Percentiles rank a stretch among this genome's conserved stretches.
phyloP scores from a whole-genome alignment of 2,329 filamentous ascomycete genomes.

The Xylariaceae sp. region DNA sequence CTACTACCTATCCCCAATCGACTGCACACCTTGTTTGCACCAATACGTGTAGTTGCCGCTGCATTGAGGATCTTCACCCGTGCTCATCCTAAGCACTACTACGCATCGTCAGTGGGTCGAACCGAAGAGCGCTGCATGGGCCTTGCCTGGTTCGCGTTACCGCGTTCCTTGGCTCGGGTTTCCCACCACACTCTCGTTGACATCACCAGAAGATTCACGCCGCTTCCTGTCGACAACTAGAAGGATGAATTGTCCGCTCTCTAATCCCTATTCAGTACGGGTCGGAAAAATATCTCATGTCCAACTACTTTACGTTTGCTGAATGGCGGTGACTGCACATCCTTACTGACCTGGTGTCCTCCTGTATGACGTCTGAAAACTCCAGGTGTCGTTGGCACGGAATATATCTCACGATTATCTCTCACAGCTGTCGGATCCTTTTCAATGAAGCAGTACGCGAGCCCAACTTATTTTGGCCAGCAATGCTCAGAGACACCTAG shows the following conservation, averaged over 20 bases:
- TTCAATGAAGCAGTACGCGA: slow-evolving; percentile 4
- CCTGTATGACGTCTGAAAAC: too few relatives aligned
- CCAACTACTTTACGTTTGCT: slow-evolving; percentile 3
- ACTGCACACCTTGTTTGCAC: neutral
- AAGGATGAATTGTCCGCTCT: slow-evolving; percentile 1
- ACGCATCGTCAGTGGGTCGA: slow-evolving; percentile 15
- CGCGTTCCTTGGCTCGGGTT: slow-evolving; percentile 3
- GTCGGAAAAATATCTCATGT: slow-evolving; percentile 7
- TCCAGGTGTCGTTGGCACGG: too few relatives aligned
- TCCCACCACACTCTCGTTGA: neutral
- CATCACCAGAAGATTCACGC: slow-evolving; percentile 7
- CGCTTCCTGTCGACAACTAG: neutral
- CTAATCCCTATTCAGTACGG: slow-evolving; percentile 8
- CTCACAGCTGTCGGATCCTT: neutral
- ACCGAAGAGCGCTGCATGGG: slow-evolving; percentile 13
- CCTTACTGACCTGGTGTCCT: too few relatives aligned
- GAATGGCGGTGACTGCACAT: neutral
- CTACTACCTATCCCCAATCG: neutral
- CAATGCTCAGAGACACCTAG: neutral
- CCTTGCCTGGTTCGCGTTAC: slow-evolving; percentile 7
- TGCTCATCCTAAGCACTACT: slow-evolving; percentile 9
- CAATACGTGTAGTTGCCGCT: neutral
- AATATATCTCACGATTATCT: too few relatives aligned
- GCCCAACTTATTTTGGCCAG: slow-evolving; percentile 1
- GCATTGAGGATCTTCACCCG: slow-evolving; percentile 7